These are phyloP conservation scores for Aspergillus floridensis DNA, from an alignment of 2,329 filamentous ascomycete species.

Conservation along the genomic window DNA sequence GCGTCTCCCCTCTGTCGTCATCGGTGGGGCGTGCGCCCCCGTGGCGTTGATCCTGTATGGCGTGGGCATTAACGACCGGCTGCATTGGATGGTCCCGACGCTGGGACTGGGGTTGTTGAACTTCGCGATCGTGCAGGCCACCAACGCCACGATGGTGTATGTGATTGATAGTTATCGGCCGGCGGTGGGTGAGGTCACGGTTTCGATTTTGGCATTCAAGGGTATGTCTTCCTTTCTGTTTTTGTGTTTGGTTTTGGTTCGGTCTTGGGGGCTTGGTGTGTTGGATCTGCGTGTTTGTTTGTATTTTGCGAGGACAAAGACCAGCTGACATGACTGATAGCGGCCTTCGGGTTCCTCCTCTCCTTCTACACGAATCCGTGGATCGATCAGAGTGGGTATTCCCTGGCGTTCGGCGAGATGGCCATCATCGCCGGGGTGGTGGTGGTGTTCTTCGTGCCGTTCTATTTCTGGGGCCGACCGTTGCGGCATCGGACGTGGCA, in stretches of 20 bases:
- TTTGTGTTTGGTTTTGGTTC: too few relatives aligned
- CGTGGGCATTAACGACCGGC: conserved; percentile 27
- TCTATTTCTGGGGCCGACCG: conserved; percentile 6
- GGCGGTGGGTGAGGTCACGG: conserved; percentile 7
- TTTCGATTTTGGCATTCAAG: conserved; percentile 11
- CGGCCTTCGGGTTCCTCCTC: conserved; percentile 11
- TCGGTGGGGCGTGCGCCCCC: conserved; percentile 27
- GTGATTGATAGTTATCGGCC: conserved; percentile 12
- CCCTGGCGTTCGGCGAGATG: conserved; percentile 9
- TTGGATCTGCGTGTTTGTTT: too few relatives aligned
- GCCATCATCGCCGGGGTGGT: conserved; percentile 5
- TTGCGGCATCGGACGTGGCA: conserved; percentile 2
- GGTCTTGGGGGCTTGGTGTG: too few relatives aligned
- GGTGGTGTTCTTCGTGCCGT: conserved; percentile 1
- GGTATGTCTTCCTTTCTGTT: neutral
- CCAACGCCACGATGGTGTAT: conserved; percentile 10
- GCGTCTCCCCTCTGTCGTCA: conserved; percentile 3
- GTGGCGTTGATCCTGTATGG: conserved; percentile 34
- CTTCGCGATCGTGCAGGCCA: conserved; percentile 6
- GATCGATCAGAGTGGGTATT: conserved; percentile 8
- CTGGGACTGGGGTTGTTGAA: conserved; percentile 42
- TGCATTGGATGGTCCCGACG: conserved; percentile 56
- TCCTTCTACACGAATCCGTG: conserved; percentile 16
- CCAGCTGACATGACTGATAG: neutral
- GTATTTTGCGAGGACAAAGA: too few relatives aligned